A percentile compares a stretch with the other conserved stretches of the same genome.
Evolutionary conservation across 345 rosid genomes (phyloP).

Genomic region (Bruguiera gymnorhiza): DNA sequence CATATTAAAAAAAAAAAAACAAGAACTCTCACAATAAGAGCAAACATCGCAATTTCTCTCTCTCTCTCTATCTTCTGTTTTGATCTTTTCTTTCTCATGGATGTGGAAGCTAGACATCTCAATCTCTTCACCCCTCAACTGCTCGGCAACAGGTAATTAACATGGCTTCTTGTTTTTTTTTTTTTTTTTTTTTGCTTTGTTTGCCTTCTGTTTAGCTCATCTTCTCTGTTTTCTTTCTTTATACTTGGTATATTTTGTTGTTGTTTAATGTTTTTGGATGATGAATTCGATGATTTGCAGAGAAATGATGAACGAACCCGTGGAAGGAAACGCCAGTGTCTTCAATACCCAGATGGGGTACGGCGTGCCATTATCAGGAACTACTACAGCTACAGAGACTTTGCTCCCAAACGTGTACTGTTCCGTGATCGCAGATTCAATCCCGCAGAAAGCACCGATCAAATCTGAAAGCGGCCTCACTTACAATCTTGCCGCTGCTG

Average conservation of each 20-base stretch:
- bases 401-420: conserved; percentile 40
- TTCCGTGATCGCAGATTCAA: conserved; percentile 35
- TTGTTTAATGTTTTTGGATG: neutral
- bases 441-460: conserved; percentile 39
- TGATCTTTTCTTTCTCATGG: conserved; percentile 34
- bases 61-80: neutral
- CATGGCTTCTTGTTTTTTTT: too few relatives aligned
- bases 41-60: too few relatives aligned
- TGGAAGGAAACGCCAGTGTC: conserved; percentile 38
- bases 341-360: conserved; percentile 44
- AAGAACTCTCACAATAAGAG: too few relatives aligned
- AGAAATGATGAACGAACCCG: conserved; percentile 41
- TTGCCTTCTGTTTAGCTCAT: neutral
- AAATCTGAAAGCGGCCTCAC: conserved; percentile 66
- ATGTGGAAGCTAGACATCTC: conserved; percentile 63
- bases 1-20: too few relatives aligned
- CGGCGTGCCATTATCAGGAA: conserved; percentile 42
- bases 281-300: conserved; percentile 32
- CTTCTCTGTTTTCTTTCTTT: too few relatives aligned
- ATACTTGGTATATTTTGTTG: neutral
- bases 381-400: conserved; percentile 30
- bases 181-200: neutral
- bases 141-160: conserved; percentile 41
- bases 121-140: conserved; percentile 45
- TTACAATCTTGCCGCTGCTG: conserved; percentile 30